Evolutionary conservation across 139 green algal species (phyloP).

Genomic region (Tetradesmus obliquus): DNA sequence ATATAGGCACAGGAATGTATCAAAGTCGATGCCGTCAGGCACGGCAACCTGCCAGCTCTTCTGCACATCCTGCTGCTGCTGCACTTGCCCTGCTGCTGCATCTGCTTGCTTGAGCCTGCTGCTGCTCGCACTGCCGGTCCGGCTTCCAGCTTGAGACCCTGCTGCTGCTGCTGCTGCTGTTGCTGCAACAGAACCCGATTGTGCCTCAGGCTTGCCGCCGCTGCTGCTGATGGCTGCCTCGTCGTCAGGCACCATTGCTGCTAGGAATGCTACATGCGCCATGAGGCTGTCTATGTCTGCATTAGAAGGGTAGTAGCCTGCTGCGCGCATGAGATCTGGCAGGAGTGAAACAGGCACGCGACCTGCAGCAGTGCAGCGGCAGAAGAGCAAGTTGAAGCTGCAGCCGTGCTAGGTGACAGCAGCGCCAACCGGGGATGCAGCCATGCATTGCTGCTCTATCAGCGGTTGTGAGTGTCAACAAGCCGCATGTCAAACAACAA

Average conservation of each 20-base stretch:
- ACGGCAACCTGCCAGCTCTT: neutral
- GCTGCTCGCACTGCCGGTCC: neutral
- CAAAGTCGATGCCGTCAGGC: constrained; percentile 58
- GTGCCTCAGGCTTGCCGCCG: neutral
- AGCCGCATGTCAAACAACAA: no score
- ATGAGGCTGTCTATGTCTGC: constrained; percentile 27
- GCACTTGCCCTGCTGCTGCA: neutral
- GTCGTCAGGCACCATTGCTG: constrained; percentile 10
- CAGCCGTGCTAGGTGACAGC: neutral
- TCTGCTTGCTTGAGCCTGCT: neutral
- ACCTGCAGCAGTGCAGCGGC: constrained; percentile 31
- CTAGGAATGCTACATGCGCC: constrained; percentile 45
- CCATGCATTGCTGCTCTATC: no score
- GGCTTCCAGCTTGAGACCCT: constrained; percentile 15
- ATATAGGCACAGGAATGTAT: constrained; percentile 74
- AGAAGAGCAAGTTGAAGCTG: neutral
- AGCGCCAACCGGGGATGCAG: neutral
- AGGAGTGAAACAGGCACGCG: constrained; percentile 62
- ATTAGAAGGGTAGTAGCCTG: constrained; percentile 77
- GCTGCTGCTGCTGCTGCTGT: neutral
- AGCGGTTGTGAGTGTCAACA: no score
- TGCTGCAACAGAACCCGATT: neutral
- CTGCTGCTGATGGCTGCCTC: neutral
- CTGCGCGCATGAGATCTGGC: constrained; percentile 75
- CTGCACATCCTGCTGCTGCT: constrained; percentile 16